Conservation (phyloP, 257 asterid species). For the Lavandula angustifolia region DNA sequence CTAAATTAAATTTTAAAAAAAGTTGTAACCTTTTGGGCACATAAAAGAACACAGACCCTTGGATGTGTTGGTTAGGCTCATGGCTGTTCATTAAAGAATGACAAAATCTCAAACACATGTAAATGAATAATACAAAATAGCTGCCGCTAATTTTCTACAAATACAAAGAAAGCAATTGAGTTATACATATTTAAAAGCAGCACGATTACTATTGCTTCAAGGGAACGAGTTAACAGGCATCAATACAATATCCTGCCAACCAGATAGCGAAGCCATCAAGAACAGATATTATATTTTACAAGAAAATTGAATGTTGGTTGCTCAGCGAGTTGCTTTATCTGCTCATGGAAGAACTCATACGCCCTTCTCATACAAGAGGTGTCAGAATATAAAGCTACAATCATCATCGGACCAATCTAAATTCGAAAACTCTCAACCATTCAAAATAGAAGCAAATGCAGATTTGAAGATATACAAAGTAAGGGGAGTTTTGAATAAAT, state of each 20-base stretch:
- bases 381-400: constrained; percentile 63
- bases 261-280: constrained; percentile 64
- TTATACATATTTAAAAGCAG: constrained; percentile 29
- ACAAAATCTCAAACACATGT: too few species aligned
- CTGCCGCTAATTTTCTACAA: constrained; percentile 41
- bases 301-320: not conserved
- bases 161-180: constrained; percentile 6
- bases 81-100: constrained; percentile 32
- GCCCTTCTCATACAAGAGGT: constrained; percentile 93
- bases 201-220: constrained; percentile 62
- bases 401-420: constrained; percentile 43
- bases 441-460: too few species aligned
- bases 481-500: too few species aligned
- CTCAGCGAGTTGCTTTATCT: constrained; percentile 80
- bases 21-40: too few species aligned
- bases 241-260: constrained; percentile 39
- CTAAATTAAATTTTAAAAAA: too few species aligned
- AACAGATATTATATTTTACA: not conserved
- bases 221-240: constrained; percentile 75
- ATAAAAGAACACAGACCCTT: constrained; percentile 68
- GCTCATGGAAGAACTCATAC: constrained; percentile 64
- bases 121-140: not conserved
- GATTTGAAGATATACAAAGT: too few species aligned
- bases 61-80: constrained; percentile 72
- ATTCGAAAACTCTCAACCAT: not conserved